Evolutionary conservation across 352 stramenopile species (phyloP).

Genomic region (Pythium rhizo-oryzae): DNA sequence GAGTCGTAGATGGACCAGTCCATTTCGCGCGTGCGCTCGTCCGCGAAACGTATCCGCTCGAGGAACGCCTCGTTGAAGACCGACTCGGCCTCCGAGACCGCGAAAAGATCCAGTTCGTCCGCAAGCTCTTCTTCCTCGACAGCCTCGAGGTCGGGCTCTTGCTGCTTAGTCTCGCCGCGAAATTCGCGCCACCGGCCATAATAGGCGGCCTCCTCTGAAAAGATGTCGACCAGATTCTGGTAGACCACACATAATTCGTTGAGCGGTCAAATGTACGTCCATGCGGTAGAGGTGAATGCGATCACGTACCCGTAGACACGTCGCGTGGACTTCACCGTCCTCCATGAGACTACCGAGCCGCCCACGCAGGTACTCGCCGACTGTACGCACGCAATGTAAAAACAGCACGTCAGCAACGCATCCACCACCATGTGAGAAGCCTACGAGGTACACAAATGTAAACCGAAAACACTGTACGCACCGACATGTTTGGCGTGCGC

Average conservation of each 20-base stretch:
- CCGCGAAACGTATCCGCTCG: constrained; percentile 83
- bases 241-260: neutral
- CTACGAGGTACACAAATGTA: too few species aligned
- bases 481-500: constrained; percentile 58
- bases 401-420: neutral
- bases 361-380: constrained; percentile 58
- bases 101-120: constrained; percentile 85
- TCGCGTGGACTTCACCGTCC: constrained; percentile 42
- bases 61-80: constrained; percentile 80
- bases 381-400: constrained; percentile 25
- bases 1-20: constrained; percentile 83
- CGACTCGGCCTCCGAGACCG: constrained; percentile 72
- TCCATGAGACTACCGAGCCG: constrained; percentile 42
- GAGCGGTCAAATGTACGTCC: neutral
- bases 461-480: constrained; percentile 22
- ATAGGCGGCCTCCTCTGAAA: constrained; percentile 76
- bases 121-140: constrained; percentile 82
- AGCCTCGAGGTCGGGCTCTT: constrained; percentile 77
- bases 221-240: constrained; percentile 75
- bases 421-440: too few species aligned
- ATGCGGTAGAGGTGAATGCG: neutral
- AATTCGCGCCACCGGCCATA: constrained; percentile 89
- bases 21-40: constrained; percentile 83
- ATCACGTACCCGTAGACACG: constrained; percentile 49
- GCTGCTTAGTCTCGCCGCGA: constrained; percentile 73